Percentiles rank a stretch among this genome's conserved stretches.
Conservation (phyloP, 768 basidiomycete genomes). For the Paxillus ammoniavirescens region DNA sequence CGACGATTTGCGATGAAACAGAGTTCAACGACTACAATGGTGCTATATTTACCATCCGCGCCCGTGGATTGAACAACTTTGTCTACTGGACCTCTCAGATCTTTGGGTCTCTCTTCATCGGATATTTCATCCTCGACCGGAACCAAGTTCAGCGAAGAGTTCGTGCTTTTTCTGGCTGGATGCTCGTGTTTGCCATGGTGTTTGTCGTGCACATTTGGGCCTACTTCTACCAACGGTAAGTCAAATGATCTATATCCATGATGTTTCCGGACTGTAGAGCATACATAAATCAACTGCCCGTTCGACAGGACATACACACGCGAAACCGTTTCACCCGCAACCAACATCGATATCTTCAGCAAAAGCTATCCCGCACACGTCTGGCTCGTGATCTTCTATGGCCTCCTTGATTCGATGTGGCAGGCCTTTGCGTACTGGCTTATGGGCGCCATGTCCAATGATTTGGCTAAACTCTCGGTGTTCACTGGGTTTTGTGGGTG, state of each 20-base stretch:
- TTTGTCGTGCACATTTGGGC: conserved; percentile 76
- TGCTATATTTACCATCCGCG: conserved; percentile 75
- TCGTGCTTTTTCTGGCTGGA: conserved; percentile 73
- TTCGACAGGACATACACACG: conserved; percentile 57
- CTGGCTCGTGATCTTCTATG: conserved; percentile 68
- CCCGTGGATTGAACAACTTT: conserved; percentile 75
- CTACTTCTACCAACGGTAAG: conserved; percentile 73
- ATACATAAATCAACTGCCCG: not conserved
- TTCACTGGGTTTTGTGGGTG: conserved; percentile 80
- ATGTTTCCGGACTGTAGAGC: not conserved
- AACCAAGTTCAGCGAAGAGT: conserved; percentile 53
- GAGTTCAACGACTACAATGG: conserved; percentile 84
- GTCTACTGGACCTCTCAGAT: conserved; percentile 82
- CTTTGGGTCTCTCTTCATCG: conserved; percentile 71
- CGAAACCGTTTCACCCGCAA: conserved; percentile 35
- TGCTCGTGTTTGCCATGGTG: conserved; percentile 59
- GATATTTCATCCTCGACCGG: conserved; percentile 61
- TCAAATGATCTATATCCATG: not conserved
- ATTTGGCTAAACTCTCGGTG: conserved; percentile 75
- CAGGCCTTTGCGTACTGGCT: conserved; percentile 83
- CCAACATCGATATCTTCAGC: conserved; percentile 60
- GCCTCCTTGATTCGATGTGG: conserved; percentile 84
- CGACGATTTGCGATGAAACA: conserved; percentile 25
- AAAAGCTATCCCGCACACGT: conserved; percentile 53
- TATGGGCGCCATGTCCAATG: conserved; percentile 86